A percentile compares a stretch with the other conserved stretches of the same genome.
phyloP scores from a whole-genome alignment of 73 alveolate species.

The Symbiodinium natans region DNA sequence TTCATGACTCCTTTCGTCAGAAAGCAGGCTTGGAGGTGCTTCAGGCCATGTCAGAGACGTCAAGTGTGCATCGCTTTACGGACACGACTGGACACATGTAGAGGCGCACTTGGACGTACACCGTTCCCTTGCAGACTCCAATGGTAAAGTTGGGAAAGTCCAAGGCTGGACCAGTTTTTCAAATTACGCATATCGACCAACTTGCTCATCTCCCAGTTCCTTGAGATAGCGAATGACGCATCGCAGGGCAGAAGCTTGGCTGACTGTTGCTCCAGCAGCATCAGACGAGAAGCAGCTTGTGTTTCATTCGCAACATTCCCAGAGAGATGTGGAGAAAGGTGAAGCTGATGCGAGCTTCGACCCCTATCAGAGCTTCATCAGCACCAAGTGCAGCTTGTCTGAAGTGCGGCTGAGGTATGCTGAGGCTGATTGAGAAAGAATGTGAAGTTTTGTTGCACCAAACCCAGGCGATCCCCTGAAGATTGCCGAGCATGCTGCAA shows the following conservation, averaged over 20 bases:
- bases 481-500: slow-evolving; percentile 85
- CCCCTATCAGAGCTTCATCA: slow-evolving; percentile 76
- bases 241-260: not conserved
- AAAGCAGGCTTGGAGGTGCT: no score
- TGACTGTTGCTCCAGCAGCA: not conserved
- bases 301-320: no score
- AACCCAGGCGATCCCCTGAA: slow-evolving; percentile 75
- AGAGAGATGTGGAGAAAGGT: not conserved
- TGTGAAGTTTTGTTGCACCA: no score
- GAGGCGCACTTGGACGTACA: no score
- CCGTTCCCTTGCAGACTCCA: no score
- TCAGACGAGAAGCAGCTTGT: not conserved
- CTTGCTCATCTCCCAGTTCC: slow-evolving; percentile 76
- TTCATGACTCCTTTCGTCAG: no score
- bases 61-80: no score
- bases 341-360: slow-evolving; percentile 68
- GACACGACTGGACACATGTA: no score
- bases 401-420: not conserved
- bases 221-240: slow-evolving; percentile 66
- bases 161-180: slow-evolving; percentile 78
- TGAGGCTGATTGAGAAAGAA: no score
- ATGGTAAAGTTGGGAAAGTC: no score
- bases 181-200: slow-evolving; percentile 68
- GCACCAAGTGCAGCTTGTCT: slow-evolving; percentile 38
- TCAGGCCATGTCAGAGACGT: no score